These are phyloP conservation scores for Mimosa pudica DNA, from an alignment of 306 rosid genomes.

Conservation along the genomic window DNA sequence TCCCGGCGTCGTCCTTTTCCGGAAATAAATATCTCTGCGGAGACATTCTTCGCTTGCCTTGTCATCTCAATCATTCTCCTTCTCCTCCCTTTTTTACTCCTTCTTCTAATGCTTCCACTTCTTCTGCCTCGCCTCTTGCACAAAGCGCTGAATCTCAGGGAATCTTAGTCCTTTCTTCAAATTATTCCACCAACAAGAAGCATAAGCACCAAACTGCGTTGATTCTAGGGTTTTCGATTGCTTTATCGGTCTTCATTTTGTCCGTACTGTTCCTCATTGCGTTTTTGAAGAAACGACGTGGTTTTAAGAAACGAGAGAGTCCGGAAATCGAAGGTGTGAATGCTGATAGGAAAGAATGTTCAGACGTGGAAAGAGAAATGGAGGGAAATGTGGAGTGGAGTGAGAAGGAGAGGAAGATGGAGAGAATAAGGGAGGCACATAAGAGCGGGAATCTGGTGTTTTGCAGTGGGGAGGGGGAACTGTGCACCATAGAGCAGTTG, in stretches of 20 bases:
- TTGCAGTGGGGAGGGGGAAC: slow-evolving; percentile 63
- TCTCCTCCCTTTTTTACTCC: slow-evolving; percentile 44
- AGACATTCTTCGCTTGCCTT: background rate
- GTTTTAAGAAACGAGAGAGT: slow-evolving; percentile 10
- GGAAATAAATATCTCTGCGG: slow-evolving; percentile 1
- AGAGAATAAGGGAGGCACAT: slow-evolving; percentile 41
- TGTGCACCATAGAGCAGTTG: slow-evolving; percentile 72
- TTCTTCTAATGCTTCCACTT: slow-evolving; percentile 36
- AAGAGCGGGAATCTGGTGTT: slow-evolving; percentile 75
- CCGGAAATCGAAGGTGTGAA: no score
- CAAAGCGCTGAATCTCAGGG: slow-evolving; percentile 64
- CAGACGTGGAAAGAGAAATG: background rate
- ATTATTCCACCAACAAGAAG: slow-evolving; percentile 26
- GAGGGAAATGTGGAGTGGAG: background rate
- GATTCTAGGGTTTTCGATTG: slow-evolving; percentile 54
- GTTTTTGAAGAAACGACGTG: slow-evolving; percentile 36
- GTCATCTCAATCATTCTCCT: slow-evolving; percentile 43
- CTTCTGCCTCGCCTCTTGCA: slow-evolving; percentile 48
- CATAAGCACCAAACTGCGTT: slow-evolving; percentile 49
- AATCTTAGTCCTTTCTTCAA: slow-evolving; percentile 49
- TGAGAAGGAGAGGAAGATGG: slow-evolving; percentile 39
- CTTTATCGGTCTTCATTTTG: slow-evolving; percentile 41
- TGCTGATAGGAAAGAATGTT: background rate
- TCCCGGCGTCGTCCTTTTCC: background rate
- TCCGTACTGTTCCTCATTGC: slow-evolving; percentile 36